Conservation (phyloP, 129 eudicot genomes). For the Heracleum sosnowskyi region DNA sequence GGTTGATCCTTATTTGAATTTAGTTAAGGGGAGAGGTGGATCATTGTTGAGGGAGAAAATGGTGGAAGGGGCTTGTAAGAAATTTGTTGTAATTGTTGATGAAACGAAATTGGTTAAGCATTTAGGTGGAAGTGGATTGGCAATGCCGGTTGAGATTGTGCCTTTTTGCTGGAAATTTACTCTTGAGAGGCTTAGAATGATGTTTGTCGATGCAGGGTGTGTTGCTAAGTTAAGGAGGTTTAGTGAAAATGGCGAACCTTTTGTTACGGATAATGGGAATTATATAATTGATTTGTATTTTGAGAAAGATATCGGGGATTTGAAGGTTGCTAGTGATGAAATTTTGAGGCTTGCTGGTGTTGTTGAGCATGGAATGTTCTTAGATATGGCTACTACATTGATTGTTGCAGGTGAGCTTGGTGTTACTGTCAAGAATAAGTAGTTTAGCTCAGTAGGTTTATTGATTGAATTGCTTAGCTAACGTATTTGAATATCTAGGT, state of each 20-base stretch:
- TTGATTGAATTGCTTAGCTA: slow-evolving; percentile 12
- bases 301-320: slow-evolving; percentile 65
- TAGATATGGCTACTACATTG: slow-evolving; percentile 77
- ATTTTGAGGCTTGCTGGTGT: slow-evolving; percentile 75
- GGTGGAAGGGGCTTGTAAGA: slow-evolving; percentile 72
- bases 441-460: slow-evolving; percentile 15
- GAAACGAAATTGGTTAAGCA: slow-evolving; percentile 62
- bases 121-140: slow-evolving; percentile 72
- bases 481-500: slow-evolving; percentile 15
- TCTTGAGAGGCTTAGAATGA: slow-evolving; percentile 34
- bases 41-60: slow-evolving; percentile 78
- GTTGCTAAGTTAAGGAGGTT: slow-evolving; percentile 51
- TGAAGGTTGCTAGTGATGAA: slow-evolving; percentile 69
- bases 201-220: slow-evolving; percentile 59
- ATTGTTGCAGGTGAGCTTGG: slow-evolving; percentile 77
- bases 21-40: slow-evolving; percentile 90
- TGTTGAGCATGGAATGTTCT: slow-evolving; percentile 94
- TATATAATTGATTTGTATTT: slow-evolving; percentile 71
- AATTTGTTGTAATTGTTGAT: slow-evolving; percentile 69
- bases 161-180: slow-evolving; percentile 80
- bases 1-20: slow-evolving; percentile 69
- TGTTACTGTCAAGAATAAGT: slow-evolving; percentile 57
- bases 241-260: slow-evolving; percentile 31
- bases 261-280: slow-evolving; percentile 80
- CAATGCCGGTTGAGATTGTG: slow-evolving; percentile 81